Conservation (phyloP, 306 rosid genomes). For the Aeschynomene evenia region DNA sequence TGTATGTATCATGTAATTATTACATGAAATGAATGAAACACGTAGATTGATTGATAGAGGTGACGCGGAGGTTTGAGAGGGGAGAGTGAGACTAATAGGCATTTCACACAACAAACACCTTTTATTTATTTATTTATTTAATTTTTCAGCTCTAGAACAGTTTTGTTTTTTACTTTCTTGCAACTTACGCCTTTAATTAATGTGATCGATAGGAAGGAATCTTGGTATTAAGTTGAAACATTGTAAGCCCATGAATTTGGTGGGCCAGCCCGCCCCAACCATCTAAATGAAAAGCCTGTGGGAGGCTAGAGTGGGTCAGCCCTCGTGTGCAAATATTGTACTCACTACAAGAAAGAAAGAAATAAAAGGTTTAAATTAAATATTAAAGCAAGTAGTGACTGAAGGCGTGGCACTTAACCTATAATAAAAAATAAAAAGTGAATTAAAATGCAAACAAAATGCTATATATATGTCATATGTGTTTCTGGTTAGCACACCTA, state of each 20-base stretch:
- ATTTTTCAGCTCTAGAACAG: too few species aligned
- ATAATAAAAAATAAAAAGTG: not conserved
- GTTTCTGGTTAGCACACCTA: not conserved
- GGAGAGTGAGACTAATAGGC: not conserved
- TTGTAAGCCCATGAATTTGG: not conserved
- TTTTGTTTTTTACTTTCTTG: too few species aligned
- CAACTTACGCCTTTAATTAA: too few species aligned
- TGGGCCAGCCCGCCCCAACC: not conserved
- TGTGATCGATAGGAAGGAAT: too few species aligned
- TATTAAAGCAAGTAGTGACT: too few species aligned
- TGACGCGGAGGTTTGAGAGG: not conserved
- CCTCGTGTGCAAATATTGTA: not conserved
- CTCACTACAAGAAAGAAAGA: not conserved
- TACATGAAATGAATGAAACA: not conserved
- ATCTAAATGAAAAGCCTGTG: not conserved
- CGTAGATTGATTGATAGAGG: not conserved
- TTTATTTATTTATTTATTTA: too few species aligned
- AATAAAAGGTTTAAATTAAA: not conserved
- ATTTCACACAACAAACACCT: too few species aligned
- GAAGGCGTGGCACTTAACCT: not conserved
- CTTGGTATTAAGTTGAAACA: not conserved
- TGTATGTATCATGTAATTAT: not conserved
- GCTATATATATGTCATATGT: not conserved
- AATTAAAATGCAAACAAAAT: not conserved
- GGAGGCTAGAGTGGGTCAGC: not conserved